These are phyloP conservation scores for Raphanus sativus DNA, from an alignment of 345 rosid species.

Conservation along the genomic window DNA sequence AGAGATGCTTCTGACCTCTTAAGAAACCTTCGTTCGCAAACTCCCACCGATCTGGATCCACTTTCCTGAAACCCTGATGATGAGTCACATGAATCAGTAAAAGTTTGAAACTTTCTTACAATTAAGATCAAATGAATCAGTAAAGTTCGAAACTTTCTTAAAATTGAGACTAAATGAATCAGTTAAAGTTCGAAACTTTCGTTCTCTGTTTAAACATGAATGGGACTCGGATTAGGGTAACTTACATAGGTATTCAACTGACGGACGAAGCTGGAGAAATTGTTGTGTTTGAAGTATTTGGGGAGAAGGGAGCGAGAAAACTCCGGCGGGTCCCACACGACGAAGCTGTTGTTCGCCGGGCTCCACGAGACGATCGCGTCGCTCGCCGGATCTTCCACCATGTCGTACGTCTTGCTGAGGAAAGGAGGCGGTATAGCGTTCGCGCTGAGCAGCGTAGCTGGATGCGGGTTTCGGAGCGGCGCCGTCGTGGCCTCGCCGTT, in stretches of 20 bases:
- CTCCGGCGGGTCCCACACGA: constrained; percentile 89
- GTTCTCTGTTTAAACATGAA: too few relatives aligned
- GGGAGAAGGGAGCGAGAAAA: constrained; percentile 78
- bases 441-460: constrained; percentile 47
- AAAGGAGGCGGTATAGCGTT: constrained; percentile 75
- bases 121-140: background rate
- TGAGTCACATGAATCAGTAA: background rate
- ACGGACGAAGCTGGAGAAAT: constrained; percentile 90
- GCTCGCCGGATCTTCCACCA: constrained; percentile 84
- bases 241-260: constrained; percentile 85
- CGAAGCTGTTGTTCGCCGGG: constrained; percentile 70
- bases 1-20: constrained; percentile 49
- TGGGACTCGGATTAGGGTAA: too few relatives aligned
- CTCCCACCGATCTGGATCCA: constrained; percentile 62
- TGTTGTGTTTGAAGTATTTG: constrained; percentile 85
- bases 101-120: background rate
- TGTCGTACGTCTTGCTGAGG: constrained; percentile 86
- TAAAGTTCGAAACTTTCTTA: background rate
- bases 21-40: constrained; percentile 46
- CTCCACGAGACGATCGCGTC: constrained; percentile 86
- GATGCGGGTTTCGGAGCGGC: constrained; percentile 38
- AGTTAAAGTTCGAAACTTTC: too few relatives aligned
- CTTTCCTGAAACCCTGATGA: constrained; percentile 43
- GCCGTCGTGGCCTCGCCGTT: constrained; percentile 36
- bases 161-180: background rate